These are phyloP conservation scores for Magnusiomyces starmeri DNA, from an alignment of 1,139 yeast genomes.

Conservation along the genomic window DNA sequence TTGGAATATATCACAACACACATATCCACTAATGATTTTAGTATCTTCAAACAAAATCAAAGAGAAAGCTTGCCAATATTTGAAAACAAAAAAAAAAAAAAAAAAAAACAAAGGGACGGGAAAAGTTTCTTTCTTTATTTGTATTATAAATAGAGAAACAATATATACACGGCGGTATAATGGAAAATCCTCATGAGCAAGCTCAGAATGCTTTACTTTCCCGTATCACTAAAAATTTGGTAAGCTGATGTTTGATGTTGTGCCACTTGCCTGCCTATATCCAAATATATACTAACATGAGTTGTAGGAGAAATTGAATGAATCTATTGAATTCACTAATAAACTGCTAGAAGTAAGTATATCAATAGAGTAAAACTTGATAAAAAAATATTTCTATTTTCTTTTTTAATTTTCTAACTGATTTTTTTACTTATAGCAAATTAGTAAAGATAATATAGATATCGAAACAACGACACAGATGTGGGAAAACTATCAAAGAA, in stretches of 20 bases:
- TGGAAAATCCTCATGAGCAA: conserved; percentile 90
- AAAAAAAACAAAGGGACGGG: background rate
- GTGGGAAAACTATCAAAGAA: conserved; percentile 74
- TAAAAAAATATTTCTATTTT: background rate
- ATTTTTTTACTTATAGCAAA: conserved; percentile 38
- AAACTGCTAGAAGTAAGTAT: conserved; percentile 43
- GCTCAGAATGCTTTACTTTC: conserved; percentile 72
- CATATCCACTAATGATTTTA: background rate
- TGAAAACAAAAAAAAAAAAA: background rate
- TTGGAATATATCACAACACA: too few species aligned
- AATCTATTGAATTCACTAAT: conserved; percentile 61
- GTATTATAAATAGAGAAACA: background rate
- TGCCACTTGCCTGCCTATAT: too few species aligned
- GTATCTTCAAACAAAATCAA: background rate
- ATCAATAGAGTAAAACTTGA: background rate
- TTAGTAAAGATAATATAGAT: conserved; percentile 60
- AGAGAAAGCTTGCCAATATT: background rate
- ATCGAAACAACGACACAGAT: conserved; percentile 68
- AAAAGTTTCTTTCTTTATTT: background rate
- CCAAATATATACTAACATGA: background rate
- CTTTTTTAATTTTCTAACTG: conserved; percentile 18
- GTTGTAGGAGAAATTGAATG: conserved; percentile 54
- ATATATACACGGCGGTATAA: conserved; percentile 24
- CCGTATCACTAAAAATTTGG: conserved; percentile 70
- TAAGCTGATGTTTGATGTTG: conserved; percentile 13